A percentile compares a stretch with the other conserved stretches of the same genome.
phyloP scores from a whole-genome alignment of 164 flowering plant genomes.

The Warburgia ugandensis region DNA sequence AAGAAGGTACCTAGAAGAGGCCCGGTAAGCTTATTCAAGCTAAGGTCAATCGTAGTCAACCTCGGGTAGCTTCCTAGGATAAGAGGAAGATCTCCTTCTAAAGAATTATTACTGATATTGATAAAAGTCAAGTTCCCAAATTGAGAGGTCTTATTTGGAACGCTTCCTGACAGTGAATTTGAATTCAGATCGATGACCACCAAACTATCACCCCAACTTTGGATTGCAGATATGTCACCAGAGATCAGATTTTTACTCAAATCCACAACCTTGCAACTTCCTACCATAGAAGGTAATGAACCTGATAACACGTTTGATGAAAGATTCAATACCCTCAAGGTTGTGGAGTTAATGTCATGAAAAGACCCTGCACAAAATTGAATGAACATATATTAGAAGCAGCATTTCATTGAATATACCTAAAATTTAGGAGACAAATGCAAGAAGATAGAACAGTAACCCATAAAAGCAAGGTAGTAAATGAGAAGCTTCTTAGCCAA shows the following conservation, averaged over 20 bases:
- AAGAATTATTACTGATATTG: conserved; percentile 54
- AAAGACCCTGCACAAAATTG: conserved; percentile 50
- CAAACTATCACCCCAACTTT: conserved; percentile 50
- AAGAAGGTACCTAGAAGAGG: conserved; percentile 62
- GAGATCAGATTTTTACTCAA: conserved; percentile 63
- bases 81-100: conserved; percentile 56
- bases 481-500: too few species aligned
- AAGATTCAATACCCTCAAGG: conserved; percentile 59
- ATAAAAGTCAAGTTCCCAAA: conserved; percentile 42
- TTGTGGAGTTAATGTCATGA: conserved; percentile 46
- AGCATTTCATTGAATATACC: too few species aligned
- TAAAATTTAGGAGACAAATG: too few species aligned
- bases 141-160: conserved; percentile 49
- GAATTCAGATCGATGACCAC: conserved; percentile 83
- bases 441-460: too few species aligned
- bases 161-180: conserved; percentile 64
- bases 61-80: conserved; percentile 31
- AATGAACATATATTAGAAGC: neutral
- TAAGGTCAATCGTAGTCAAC: conserved; percentile 56
- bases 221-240: conserved; percentile 54
- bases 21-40: conserved; percentile 59
- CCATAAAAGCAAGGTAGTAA: too few species aligned
- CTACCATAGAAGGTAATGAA: conserved; percentile 46
- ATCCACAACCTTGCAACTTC: conserved; percentile 48
- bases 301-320: conserved; percentile 71